Evolutionary conservation across 1,284 basidiomycete species (phyloP).

Genomic region (Lentinula novae-zelandiae): DNA sequence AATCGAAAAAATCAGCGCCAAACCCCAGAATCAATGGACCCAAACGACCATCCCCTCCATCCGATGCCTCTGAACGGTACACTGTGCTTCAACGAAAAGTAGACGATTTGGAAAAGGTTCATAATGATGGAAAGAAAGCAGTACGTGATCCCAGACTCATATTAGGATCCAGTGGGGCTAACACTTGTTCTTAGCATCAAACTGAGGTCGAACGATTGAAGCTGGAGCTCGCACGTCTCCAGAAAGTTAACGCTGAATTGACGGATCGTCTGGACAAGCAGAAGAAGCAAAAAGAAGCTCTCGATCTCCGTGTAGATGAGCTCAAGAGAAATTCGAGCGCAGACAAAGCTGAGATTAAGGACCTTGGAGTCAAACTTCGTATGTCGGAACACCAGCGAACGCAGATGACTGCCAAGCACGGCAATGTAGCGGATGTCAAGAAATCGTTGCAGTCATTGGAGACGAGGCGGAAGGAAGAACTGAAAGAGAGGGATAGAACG

Average conservation of each 20-base stretch:
- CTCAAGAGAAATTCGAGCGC: conserved; percentile 44
- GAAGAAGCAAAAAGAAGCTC: conserved; percentile 54
- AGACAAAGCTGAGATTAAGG: conserved; percentile 61
- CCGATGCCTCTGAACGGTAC: conserved; percentile 40
- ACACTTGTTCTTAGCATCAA: conserved; percentile 42
- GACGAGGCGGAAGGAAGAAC: conserved; percentile 46
- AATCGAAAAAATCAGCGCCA: conserved; percentile 15
- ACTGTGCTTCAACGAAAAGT: conserved; percentile 57
- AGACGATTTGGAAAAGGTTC: conserved; percentile 62
- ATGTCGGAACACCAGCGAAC: conserved; percentile 54
- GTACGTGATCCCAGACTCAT: conserved; percentile 35
- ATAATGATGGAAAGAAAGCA: conserved; percentile 61
- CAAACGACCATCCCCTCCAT: conserved; percentile 12
- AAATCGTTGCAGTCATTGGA: conserved; percentile 48
- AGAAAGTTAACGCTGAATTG: conserved; percentile 49
- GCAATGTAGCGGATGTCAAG: conserved; percentile 49
- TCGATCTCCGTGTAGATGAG: conserved; percentile 55
- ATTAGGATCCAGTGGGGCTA: background rate
- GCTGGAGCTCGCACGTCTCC: conserved; percentile 46
- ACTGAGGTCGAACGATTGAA: conserved; percentile 57
- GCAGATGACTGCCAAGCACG: conserved; percentile 48
- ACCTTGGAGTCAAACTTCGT: conserved; percentile 56
- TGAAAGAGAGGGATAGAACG: conserved; percentile 48
- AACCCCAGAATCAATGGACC: conserved; percentile 10
- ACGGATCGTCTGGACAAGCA: conserved; percentile 53